Percentiles rank a stretch among this genome's conserved stretches.
Conservation (phyloP, 345 rosid species). For the Melastoma malabathricum region DNA sequence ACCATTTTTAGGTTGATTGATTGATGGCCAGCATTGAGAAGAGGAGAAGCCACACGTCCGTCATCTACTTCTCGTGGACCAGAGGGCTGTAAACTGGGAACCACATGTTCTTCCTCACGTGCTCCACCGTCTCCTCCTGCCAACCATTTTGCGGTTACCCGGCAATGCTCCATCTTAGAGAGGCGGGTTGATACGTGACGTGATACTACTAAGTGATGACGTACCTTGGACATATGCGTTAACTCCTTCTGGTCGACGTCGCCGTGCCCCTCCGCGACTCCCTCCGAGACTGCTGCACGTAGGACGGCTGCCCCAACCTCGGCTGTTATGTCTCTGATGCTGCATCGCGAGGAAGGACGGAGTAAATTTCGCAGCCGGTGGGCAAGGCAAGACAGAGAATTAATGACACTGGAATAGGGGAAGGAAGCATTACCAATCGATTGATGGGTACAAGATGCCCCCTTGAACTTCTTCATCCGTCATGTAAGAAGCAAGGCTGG, state of each 20-base stretch:
- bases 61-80: conserved; percentile 65
- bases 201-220: neutral
- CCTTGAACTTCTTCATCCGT: conserved; percentile 62
- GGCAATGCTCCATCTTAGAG: too few species aligned
- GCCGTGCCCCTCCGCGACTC: conserved; percentile 72
- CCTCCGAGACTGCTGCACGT: conserved; percentile 69
- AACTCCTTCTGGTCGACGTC: conserved; percentile 68
- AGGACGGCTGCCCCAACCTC: conserved; percentile 94
- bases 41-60: too few species aligned
- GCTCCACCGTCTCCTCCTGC: conserved; percentile 79
- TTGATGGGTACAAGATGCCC: conserved; percentile 84
- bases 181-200: too few species aligned
- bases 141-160: too few species aligned
- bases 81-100: conserved; percentile 85
- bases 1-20: too few species aligned
- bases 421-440: conserved; percentile 40
- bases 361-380: neutral
- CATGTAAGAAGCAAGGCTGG: conserved; percentile 97
- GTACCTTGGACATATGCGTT: conserved; percentile 69
- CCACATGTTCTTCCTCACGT: conserved; percentile 68
- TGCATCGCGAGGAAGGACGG: conserved; percentile 21
- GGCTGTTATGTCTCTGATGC: conserved; percentile 81
- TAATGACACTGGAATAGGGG: neutral
- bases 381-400: neutral
- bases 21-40: too few species aligned